These are phyloP conservation scores for Amanita fuliginea DNA, from an alignment of 768 basidiomycete genomes.

Conservation along the genomic window DNA sequence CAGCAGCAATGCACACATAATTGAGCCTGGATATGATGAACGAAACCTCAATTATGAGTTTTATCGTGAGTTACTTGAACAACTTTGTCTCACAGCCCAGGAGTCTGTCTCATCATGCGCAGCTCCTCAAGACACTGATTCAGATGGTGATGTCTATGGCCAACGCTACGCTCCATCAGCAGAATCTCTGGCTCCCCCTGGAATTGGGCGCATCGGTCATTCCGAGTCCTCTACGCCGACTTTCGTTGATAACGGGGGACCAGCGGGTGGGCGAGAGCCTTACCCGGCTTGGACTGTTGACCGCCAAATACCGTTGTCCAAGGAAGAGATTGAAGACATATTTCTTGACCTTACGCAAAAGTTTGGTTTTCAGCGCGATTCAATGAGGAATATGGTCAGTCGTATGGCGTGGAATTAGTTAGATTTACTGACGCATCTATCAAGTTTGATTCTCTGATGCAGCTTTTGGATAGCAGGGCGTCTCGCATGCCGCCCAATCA, in stretches of 20 bases:
- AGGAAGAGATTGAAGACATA: conserved; percentile 99
- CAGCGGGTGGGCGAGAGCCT: conserved; percentile 59
- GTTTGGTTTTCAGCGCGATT: conserved; percentile 95
- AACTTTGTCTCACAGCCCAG: conserved; percentile 9
- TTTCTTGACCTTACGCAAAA: conserved; percentile 96
- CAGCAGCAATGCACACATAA: conserved; percentile 48
- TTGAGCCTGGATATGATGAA: conserved; percentile 61
- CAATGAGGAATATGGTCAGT: conserved; percentile 88
- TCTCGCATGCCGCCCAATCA: conserved; percentile 97
- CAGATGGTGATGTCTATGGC: conserved; percentile 65
- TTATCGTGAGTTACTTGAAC: conserved; percentile 35
- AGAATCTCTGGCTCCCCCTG: conserved; percentile 58
- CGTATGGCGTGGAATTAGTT: neutral
- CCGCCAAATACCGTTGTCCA: conserved; percentile 90
- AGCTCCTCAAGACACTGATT: conserved; percentile 80
- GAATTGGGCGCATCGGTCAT: conserved; percentile 34
- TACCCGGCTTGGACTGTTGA: conserved; percentile 94
- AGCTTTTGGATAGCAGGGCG: conserved; percentile 90
- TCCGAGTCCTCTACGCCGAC: conserved; percentile 70
- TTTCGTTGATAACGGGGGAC: conserved; percentile 49
- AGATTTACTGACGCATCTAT: conserved; percentile 7
- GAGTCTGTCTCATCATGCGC: conserved; percentile 14
- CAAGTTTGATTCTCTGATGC: conserved; percentile 97
- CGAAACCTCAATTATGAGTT: conserved; percentile 49
- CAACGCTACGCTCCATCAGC: conserved; percentile 63